Percentiles rank a stretch among this genome's conserved stretches.
These are phyloP conservation scores for Sporodiniella umbellata DNA, from an alignment of 371 early-diverging fungal species.

Conservation along the genomic window DNA sequence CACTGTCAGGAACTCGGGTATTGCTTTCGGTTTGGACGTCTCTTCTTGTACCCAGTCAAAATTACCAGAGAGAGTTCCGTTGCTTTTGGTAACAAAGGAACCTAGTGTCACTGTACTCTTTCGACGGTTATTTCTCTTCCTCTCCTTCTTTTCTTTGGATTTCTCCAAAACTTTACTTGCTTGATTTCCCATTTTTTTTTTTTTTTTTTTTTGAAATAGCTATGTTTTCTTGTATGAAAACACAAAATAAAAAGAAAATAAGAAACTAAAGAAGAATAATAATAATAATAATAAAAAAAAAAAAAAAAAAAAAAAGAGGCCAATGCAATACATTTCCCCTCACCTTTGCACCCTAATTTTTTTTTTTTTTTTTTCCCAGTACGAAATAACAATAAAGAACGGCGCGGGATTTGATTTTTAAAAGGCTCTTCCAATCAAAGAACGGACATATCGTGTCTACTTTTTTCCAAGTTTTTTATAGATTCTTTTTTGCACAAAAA, in stretches of 20 bases:
- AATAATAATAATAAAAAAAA: constrained; percentile 5
- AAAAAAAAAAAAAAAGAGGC: constrained; percentile 8
- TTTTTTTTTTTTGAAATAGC: too few relatives aligned
- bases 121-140: constrained; percentile 20
- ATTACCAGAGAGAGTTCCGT: constrained; percentile 24
- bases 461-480: too few relatives aligned
- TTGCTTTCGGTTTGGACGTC: constrained; percentile 23
- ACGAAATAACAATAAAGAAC: too few relatives aligned
- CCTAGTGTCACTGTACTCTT: constrained; percentile 37
- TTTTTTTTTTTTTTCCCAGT: constrained; percentile 1
- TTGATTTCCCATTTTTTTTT: constrained; percentile 38
- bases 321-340: too few relatives aligned
- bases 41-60: constrained; percentile 43
- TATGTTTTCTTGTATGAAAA: too few relatives aligned
- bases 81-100: constrained; percentile 21
- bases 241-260: background rate
- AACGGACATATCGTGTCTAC: too few relatives aligned
- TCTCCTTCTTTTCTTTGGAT: constrained; percentile 25
- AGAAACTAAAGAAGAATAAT: constrained; percentile 1
- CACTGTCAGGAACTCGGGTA: constrained; percentile 40
- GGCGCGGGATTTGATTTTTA: background rate
- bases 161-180: constrained; percentile 38
- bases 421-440: background rate
- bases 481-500: too few relatives aligned
- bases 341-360: too few relatives aligned